Base-by-base conservation (phyloP, 202 grass and related monocot species). In the Eragrostis tef region DNA sequence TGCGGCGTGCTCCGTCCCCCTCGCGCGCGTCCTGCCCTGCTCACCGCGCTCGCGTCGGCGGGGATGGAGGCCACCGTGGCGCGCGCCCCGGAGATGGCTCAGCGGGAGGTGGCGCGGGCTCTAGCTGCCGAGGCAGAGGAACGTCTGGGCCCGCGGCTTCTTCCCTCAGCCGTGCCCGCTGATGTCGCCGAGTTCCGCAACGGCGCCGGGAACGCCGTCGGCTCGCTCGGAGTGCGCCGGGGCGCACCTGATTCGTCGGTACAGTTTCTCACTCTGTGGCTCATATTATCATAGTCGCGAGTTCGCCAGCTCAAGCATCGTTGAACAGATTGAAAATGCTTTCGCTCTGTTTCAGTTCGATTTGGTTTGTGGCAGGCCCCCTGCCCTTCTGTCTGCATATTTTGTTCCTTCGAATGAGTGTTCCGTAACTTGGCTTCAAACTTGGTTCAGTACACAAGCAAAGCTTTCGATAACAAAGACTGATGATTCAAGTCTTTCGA, bases 191-290 rank as follows among this genome's bases (percentile, higher is more conserved):
- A 82, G 75, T 90, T 92, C 81, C 66, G 64, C 27, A 86, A 81
- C 42, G 71, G 51, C 60, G 22, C 85, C 27, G 89, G 89, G 2
- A 25, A 79, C 67, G 86, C 85, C 3, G 13, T 81, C 14, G 89
- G 87, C 26, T 84, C 91, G 46, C 47, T 97, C 17, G 91, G 93
- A 52, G 90, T 97, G 71, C 81, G 87, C 57, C 73, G 80, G 5
- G 89, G 91, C 42, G 69, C 82, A 7, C 79, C 81, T 24, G 79
- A 68, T 11, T 91, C 91, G 15, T 86, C 89, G 43, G 94, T 93
- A 88, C 41, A 11, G 21, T 59, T 21, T 25, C 8, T 59, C 24
- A 11, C 21, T 59, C 9, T 59, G 1, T 25, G 56, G 21, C n/a
- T 20, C 53, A 11, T 57, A 25, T 25, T 59, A 11, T 9, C 56